A percentile compares a stretch with the other conserved stretches of the same genome.
These are phyloP conservation scores for Coniella vitis DNA, from an alignment of 2,329 filamentous ascomycete species.

Conservation along the genomic window DNA sequence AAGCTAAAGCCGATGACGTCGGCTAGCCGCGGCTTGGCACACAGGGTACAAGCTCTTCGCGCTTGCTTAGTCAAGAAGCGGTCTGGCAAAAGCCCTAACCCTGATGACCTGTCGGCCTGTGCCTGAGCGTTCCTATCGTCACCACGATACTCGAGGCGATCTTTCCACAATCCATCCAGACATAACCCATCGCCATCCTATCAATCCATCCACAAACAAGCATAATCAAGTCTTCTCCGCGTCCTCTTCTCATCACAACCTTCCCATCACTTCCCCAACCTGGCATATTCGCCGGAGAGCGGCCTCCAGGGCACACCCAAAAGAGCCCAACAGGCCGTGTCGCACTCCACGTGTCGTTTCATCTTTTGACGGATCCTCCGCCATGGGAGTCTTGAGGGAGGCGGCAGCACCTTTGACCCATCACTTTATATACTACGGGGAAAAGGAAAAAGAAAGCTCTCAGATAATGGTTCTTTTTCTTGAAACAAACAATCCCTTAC, in stretches of 20 bases:
- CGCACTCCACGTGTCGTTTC: slow-evolving; percentile 4
- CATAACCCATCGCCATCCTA: too few species aligned
- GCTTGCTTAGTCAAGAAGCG: too few species aligned
- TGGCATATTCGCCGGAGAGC: neutral
- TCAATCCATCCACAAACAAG: neutral
- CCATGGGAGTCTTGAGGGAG: too few species aligned
- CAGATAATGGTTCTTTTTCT: too few species aligned
- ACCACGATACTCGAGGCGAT: neutral
- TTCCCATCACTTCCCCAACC: too few species aligned
- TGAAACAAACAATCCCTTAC: neutral
- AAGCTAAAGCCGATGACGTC: neutral
- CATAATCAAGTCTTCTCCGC: too few species aligned
- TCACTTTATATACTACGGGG: too few species aligned
- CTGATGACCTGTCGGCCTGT: neutral
- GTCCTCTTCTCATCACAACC: too few species aligned
- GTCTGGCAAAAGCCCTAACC: too few species aligned
- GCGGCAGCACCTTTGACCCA: too few species aligned
- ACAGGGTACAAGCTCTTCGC: neutral
- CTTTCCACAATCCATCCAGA: too few species aligned
- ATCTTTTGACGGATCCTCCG: slow-evolving; percentile 1
- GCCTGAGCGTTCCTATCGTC: neutral
- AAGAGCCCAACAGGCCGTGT: neutral
- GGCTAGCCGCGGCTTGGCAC: neutral
- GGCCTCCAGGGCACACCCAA: neutral
- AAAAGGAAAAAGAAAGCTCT: neutral